Conservation (phyloP, 2,329 filamentous ascomycete species). For the Trichoderma sp. region DNA sequence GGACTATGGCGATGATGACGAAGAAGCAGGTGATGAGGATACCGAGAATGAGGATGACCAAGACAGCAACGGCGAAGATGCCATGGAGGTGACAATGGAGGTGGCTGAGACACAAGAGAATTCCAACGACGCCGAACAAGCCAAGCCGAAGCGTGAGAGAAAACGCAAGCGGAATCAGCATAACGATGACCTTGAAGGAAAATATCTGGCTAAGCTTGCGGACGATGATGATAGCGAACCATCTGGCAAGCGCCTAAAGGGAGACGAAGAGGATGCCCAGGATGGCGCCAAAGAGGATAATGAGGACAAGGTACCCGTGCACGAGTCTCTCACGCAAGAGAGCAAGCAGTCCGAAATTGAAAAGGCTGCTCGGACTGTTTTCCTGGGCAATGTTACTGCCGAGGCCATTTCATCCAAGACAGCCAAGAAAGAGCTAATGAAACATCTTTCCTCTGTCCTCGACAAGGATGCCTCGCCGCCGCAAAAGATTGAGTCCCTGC, state of each 20-base stretch:
- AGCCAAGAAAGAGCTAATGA: slow-evolving; percentile 71
- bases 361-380: slow-evolving; percentile 86
- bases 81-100: slow-evolving; percentile 25
- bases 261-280: slow-evolving; percentile 24
- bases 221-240: slow-evolving; percentile 57
- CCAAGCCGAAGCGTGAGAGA: slow-evolving; percentile 44
- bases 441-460: slow-evolving; percentile 76
- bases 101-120: slow-evolving; percentile 40
- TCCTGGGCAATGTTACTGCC: slow-evolving; percentile 85
- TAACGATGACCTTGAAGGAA: slow-evolving; percentile 66
- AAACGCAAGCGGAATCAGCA: slow-evolving; percentile 67
- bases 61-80: slow-evolving; percentile 27
- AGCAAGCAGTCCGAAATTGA: slow-evolving; percentile 65
- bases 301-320: slow-evolving; percentile 45
- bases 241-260: slow-evolving; percentile 51
- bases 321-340: slow-evolving; percentile 54
- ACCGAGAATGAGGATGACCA: not conserved
- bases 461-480: slow-evolving; percentile 47
- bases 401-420: slow-evolving; percentile 78
- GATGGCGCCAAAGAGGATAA: slow-evolving; percentile 44
- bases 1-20: slow-evolving; percentile 34
- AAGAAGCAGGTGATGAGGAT: slow-evolving; percentile 22
- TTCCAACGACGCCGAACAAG: slow-evolving; percentile 35
- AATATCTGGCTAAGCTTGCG: slow-evolving; percentile 64
- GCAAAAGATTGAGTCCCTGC: slow-evolving; percentile 82